Percentiles rank a stretch among this genome's conserved stretches.
phyloP scores from a whole-genome alignment of 2,329 filamentous ascomycete genomes.

The Diatrype stigma region DNA sequence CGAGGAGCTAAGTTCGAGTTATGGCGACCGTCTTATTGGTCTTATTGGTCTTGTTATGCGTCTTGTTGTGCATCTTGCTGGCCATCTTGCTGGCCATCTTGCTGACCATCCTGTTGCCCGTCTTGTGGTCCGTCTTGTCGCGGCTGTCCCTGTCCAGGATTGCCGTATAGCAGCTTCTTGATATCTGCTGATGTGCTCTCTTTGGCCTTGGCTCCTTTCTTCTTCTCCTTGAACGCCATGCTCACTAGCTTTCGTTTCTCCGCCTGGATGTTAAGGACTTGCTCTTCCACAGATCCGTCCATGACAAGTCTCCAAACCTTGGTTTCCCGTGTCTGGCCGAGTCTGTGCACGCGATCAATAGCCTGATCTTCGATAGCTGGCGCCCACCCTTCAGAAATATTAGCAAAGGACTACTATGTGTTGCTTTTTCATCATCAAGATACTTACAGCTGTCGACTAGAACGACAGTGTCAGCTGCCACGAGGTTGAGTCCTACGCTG shows the following conservation, averaged over 20 bases:
- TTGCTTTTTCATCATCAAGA: neutral
- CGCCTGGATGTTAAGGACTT: conserved; percentile 72
- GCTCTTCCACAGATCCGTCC: conserved; percentile 75
- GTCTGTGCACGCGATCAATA: conserved; percentile 78
- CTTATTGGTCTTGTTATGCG: too few relatives aligned
- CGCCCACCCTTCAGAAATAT: conserved; percentile 63
- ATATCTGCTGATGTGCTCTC: neutral
- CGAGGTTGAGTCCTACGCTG: conserved; percentile 80
- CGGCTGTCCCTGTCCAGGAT: neutral
- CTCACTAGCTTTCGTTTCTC: conserved; percentile 75
- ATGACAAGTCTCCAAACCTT: conserved; percentile 80
- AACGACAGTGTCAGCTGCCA: conserved; percentile 81
- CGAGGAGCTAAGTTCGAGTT: too few relatives aligned
- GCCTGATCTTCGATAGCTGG: conserved; percentile 92
- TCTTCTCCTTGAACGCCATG: conserved; percentile 74
- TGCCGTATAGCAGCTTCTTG: neutral
- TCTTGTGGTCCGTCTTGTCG: neutral
- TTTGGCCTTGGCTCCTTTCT: conserved; percentile 28
- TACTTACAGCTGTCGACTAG: conserved; percentile 68
- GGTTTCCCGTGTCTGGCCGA: conserved; percentile 76
- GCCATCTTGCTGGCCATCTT: too few relatives aligned
- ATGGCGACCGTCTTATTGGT: too few relatives aligned
- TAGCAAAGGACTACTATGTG: conserved; percentile 6
- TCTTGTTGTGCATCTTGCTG: too few relatives aligned
- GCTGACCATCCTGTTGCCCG: too few relatives aligned